These are phyloP conservation scores for Brassica rapa DNA, from an alignment of 345 rosid species.

Conservation along the genomic window DNA sequence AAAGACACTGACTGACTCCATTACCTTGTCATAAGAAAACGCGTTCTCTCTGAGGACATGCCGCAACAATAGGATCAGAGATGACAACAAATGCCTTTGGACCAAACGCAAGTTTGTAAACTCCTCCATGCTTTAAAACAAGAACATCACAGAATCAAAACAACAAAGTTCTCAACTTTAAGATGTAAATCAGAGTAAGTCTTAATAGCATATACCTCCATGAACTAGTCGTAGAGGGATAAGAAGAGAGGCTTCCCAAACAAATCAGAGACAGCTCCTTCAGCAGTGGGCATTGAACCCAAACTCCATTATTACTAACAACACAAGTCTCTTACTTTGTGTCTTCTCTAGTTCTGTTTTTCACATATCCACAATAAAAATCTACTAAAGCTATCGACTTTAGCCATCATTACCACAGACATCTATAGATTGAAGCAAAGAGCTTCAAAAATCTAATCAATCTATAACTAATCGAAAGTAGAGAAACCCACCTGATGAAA, in stretches of 20 bases:
- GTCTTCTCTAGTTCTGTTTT: too few relatives aligned
- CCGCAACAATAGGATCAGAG: conserved; percentile 89
- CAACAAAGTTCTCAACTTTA: neutral
- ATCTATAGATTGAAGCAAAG: too few relatives aligned
- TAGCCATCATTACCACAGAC: too few relatives aligned
- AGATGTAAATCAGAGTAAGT: too few relatives aligned
- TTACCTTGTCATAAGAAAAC: conserved; percentile 85
- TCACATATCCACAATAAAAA: too few relatives aligned
- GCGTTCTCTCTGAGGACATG: conserved; percentile 84
- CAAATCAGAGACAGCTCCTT: conserved; percentile 93
- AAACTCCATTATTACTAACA: conserved; percentile 22
- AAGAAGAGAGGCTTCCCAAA: conserved; percentile 83
- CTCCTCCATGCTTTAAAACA: conserved; percentile 74
- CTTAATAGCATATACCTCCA: conserved; percentile 49
- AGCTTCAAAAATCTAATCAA: too few relatives aligned
- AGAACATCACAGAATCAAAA: neutral
- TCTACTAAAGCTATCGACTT: too few relatives aligned
- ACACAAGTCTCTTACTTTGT: too few relatives aligned
- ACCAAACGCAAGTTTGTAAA: conserved; percentile 96
- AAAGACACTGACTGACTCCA: neutral
- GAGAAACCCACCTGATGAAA: conserved; percentile 34
- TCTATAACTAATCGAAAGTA: neutral
- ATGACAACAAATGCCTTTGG: conserved; percentile 96
- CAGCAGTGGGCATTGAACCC: conserved; percentile 81
- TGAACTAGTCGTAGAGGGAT: conserved; percentile 82